These are phyloP conservation scores for Whalleya microplaca DNA, from an alignment of 2,329 filamentous ascomycete genomes.

Conservation along the genomic window DNA sequence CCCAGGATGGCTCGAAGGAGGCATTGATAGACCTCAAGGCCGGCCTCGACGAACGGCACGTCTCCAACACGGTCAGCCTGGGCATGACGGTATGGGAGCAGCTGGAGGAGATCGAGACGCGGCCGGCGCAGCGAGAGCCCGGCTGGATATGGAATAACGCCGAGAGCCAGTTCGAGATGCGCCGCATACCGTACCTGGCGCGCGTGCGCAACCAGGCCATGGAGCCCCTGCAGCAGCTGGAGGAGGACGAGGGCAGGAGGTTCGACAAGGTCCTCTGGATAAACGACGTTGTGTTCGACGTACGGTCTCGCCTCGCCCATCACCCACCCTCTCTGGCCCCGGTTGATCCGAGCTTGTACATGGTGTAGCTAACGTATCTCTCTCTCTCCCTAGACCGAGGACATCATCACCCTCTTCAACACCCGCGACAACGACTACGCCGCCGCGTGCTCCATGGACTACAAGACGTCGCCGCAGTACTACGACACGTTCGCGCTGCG, in stretches of 20 bases:
- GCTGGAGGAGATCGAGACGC: constrained; percentile 54
- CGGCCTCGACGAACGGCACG: constrained; percentile 52
- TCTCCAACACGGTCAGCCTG: constrained; percentile 59
- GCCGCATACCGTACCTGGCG: constrained; percentile 71
- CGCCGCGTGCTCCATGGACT: constrained; percentile 65
- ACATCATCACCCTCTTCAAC: constrained; percentile 56
- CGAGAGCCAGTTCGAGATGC: constrained; percentile 55
- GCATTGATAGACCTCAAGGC: constrained; percentile 60
- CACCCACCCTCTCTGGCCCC: not conserved
- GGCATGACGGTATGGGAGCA: constrained; percentile 59
- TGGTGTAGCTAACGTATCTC: not conserved
- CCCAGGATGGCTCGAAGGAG: constrained; percentile 68
- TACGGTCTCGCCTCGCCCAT: too few species aligned
- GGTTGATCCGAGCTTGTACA: constrained; percentile 12
- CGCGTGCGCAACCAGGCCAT: constrained; percentile 65
- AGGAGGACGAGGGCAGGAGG: constrained; percentile 46
- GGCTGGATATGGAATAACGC: constrained; percentile 65
- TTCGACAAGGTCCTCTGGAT: constrained; percentile 64
- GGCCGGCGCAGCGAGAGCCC: constrained; percentile 43
- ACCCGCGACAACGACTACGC: constrained; percentile 60
- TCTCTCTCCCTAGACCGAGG: constrained; percentile 36
- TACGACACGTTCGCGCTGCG: constrained; percentile 67
- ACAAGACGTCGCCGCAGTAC: constrained; percentile 54
- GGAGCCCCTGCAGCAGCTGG: constrained; percentile 57
- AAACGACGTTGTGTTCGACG: constrained; percentile 64